Conservation (phyloP, 208 protist genomes). For the Wallacemonas collosoma region DNA sequence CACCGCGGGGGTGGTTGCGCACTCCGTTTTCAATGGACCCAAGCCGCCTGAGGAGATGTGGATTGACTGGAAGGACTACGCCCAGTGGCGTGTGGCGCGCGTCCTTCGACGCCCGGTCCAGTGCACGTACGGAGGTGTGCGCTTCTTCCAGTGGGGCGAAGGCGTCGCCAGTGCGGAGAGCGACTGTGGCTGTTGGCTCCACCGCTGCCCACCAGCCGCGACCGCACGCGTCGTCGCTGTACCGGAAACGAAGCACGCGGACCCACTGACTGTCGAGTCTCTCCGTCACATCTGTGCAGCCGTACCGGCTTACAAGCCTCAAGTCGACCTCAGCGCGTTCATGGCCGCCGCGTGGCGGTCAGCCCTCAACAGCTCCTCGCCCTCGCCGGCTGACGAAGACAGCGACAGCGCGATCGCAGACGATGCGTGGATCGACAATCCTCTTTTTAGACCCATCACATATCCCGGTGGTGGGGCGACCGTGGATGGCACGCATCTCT, state of each 20-base stretch:
- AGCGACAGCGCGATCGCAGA: not conserved
- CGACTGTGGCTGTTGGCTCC: constrained; percentile 26
- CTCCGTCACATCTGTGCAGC: constrained; percentile 17
- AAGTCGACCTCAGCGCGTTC: not conserved
- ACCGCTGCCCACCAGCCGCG: constrained; percentile 25
- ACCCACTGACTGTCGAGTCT: constrained; percentile 19
- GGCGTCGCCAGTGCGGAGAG: constrained; percentile 16
- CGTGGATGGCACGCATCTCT: constrained; percentile 8
- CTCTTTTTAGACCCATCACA: constrained; percentile 14
- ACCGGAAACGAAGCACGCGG: too few species aligned
- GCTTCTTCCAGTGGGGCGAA: constrained; percentile 32
- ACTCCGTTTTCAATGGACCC: constrained; percentile 16
- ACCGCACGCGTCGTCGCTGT: not conserved
- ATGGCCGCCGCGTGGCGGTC: not conserved
- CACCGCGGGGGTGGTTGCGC: constrained; percentile 5
- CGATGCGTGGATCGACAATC: constrained; percentile 9
- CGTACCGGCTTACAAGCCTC: not conserved
- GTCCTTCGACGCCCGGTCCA: constrained; percentile 15
- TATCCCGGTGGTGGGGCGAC: constrained; percentile 15
- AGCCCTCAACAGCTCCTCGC: too few species aligned
- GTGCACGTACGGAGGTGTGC: constrained; percentile 36
- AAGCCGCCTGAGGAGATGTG: constrained; percentile 34
- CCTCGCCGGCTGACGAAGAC: too few species aligned
- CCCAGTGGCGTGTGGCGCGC: not conserved
- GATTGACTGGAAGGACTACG: constrained; percentile 29